These are phyloP conservation scores for Aspergillus candidus DNA, from an alignment of 2,329 filamentous ascomycete genomes.

Conservation along the genomic window DNA sequence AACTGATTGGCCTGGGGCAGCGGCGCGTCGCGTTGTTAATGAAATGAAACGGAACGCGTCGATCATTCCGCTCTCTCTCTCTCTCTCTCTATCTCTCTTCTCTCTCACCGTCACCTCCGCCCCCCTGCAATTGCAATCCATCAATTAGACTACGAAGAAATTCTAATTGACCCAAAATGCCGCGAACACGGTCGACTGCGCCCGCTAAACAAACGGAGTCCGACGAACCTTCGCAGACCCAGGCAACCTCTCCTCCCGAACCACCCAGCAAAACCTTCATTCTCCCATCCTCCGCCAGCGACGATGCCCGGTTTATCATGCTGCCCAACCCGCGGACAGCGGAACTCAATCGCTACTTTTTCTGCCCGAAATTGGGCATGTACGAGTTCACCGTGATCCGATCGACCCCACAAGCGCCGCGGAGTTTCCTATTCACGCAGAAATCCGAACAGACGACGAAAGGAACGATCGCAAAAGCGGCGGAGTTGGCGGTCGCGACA, in stretches of 20 bases:
- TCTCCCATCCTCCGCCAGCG: constrained; percentile 48
- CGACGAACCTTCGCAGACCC: constrained; percentile 8
- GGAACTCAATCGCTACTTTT: constrained; percentile 48
- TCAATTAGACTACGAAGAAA: too few relatives aligned
- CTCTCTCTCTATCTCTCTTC: too few relatives aligned
- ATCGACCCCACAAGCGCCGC: constrained; percentile 44
- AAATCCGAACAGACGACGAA: constrained; percentile 21
- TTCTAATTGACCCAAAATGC: too few relatives aligned
- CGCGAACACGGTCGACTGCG: constrained; percentile 19
- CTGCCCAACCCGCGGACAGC: constrained; percentile 50
- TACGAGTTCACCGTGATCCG: constrained; percentile 57
- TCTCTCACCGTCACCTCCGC: too few relatives aligned
- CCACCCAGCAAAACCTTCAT: constrained; percentile 49
- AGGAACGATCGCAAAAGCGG: constrained; percentile 57
- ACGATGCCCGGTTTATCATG: constrained; percentile 50
- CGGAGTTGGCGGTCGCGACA: constrained; percentile 78
- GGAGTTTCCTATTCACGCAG: constrained; percentile 51
- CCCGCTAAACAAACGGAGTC: background rate
- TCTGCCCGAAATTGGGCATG: constrained; percentile 53
- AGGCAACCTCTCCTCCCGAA: constrained; percentile 19
- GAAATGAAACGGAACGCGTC: too few relatives aligned
- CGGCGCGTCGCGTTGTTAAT: too few relatives aligned
- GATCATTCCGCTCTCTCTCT: too few relatives aligned
- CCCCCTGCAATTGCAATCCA: too few relatives aligned
- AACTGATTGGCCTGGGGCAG: too few relatives aligned